Base-by-base conservation (phyloP, 495 filamentous ascomycete species). In the Aspergillus haitiensis region DNA sequence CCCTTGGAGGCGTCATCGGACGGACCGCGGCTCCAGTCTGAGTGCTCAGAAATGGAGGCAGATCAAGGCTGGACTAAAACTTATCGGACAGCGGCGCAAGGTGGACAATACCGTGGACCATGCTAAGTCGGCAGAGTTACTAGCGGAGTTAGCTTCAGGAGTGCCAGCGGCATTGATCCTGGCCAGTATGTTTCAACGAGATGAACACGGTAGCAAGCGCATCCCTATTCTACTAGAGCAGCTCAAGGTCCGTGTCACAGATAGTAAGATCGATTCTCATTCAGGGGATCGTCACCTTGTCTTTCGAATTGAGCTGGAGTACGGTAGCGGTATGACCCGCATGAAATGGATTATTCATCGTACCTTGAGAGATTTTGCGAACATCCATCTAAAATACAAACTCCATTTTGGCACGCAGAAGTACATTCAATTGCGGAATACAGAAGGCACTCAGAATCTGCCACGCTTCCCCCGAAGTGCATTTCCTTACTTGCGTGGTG, bases 301-400 rank as follows among this genome's bases (percentile, higher is more conserved):
- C 5, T 97, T 99, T 69, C 85, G 88, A 33, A 92, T 99, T 50
- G 91, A 96, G 59, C 75, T 99, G 44, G 94, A 99, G 70, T 99
- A 99, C 74, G 94, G 94, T 6, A 97, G 88, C 67, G 94, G 95
- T 4, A 84, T 93, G 56, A 96, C 92, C 31, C 82, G 95, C 53
- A 98, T 99, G 94, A 93, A 92, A 65, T 99, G 94, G 94, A 86
- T 91, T 50, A 92, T 99, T 56, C 86, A 90, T 64, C 84, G 94
- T 27, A 88, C 89, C 27, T 80, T 97, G 55, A 82, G 85, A 63
- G 94, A 99, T 64, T 96, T 99, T 68, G 82, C 90, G 62, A 96
- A 97, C 67, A 80, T 99, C 6, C 95, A 99, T 71, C 79, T 90
- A 62, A 89, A 93, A 64, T 99, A 97, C 79, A 94, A 93, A 65